Evolutionary conservation across 257 asterid genomes (phyloP).

Genomic region (Ligustrum vulgare): DNA sequence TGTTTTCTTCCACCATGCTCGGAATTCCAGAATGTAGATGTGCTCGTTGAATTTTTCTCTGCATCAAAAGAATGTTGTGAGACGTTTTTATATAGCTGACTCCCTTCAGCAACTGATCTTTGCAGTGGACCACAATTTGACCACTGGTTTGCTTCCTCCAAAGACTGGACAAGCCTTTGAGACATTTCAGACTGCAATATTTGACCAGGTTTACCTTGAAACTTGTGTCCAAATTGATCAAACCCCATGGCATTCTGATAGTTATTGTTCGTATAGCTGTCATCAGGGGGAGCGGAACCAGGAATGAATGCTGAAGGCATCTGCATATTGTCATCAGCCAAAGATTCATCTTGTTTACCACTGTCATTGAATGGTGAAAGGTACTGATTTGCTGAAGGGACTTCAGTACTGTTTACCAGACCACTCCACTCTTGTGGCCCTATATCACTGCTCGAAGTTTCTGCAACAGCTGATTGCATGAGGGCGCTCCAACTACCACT

Average conservation of each 20-base stretch:
- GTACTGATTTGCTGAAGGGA: conserved; percentile 42
- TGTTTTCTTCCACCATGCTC: conserved; percentile 42
- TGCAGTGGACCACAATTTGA: conserved; percentile 33
- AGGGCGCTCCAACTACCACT: conserved; percentile 99
- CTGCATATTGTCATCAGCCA: conserved; percentile 28
- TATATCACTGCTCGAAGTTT: conserved; percentile 63
- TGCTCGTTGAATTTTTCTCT: conserved; percentile 31
- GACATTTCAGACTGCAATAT: conserved; percentile 36
- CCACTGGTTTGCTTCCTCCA: conserved; percentile 45
- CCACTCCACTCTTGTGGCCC: conserved; percentile 71
- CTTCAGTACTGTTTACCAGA: conserved; percentile 43
- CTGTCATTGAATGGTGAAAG: conserved; percentile 34
- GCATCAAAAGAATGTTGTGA: conserved; percentile 42
- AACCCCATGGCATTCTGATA: conserved; percentile 39
- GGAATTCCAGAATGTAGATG: conserved; percentile 37
- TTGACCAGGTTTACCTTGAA: conserved; percentile 38
- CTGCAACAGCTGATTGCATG: conserved; percentile 98
- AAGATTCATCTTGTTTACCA: conserved; percentile 38
- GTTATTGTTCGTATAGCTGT: conserved; percentile 31
- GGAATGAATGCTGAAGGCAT: conserved; percentile 39
- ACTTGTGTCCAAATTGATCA: conserved; percentile 43
- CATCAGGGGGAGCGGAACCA: conserved; percentile 33
- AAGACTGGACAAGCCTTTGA: conserved; percentile 41
- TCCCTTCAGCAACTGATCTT: conserved; percentile 40
- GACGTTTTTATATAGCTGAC: conserved; percentile 39